These are phyloP conservation scores for Xylaria scruposa DNA, from an alignment of 495 filamentous ascomycete species.

Conservation along the genomic window DNA sequence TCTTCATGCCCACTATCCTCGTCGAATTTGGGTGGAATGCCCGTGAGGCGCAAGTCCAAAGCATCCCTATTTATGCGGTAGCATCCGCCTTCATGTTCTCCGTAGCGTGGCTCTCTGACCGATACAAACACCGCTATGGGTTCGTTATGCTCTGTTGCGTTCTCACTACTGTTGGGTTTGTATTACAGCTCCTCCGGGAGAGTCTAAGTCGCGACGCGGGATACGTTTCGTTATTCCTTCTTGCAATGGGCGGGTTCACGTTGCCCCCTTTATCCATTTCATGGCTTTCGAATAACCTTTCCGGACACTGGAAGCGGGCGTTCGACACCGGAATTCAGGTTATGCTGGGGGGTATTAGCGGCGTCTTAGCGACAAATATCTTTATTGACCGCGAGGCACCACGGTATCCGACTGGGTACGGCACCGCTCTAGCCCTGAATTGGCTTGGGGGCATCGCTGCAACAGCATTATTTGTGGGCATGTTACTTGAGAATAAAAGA, in stretches of 20 bases:
- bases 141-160: constrained; percentile 57
- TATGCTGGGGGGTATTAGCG: constrained; percentile 62
- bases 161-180: constrained; percentile 57
- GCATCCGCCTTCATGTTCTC: constrained; percentile 54
- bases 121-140: constrained; percentile 47
- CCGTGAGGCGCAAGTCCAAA: constrained; percentile 59
- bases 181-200: constrained; percentile 53
- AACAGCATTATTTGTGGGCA: constrained; percentile 50
- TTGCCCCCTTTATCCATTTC: constrained; percentile 58
- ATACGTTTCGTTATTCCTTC: constrained; percentile 64
- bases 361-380: constrained; percentile 62
- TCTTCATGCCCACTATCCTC: constrained; percentile 65
- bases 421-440: constrained; percentile 54
- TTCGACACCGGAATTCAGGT: constrained; percentile 63
- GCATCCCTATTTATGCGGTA: constrained; percentile 63
- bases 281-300: constrained; percentile 60
- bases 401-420: constrained; percentile 57
- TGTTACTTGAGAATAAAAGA: constrained; percentile 61
- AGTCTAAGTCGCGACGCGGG: constrained; percentile 43
- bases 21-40: constrained; percentile 62
- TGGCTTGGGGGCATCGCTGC: constrained; percentile 55
- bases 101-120: constrained; percentile 52
- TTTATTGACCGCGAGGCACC: constrained; percentile 55
- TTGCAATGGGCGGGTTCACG: constrained; percentile 58
- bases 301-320: constrained; percentile 68